Conservation (phyloP, 345 rosid species). For the Boechera retrofracta region DNA sequence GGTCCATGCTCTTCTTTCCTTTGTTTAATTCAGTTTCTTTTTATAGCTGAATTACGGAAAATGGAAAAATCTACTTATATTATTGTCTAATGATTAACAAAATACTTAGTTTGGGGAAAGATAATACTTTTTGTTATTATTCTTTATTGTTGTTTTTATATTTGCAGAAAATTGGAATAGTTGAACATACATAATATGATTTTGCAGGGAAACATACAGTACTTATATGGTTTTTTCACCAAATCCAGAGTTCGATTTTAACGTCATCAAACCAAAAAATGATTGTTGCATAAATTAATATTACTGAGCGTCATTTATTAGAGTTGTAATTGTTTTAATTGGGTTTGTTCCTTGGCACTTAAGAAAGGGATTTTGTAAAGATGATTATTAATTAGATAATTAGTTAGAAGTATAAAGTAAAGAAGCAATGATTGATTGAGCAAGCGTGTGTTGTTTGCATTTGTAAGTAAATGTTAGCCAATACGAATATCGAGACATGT, state of each 20-base stretch:
- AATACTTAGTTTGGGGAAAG: neutral
- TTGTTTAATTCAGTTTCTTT: slow-evolving; percentile 4
- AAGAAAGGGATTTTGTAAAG: slow-evolving; percentile 18
- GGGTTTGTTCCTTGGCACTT: neutral
- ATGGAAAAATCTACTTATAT: neutral
- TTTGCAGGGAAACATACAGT: neutral
- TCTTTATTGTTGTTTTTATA: neutral
- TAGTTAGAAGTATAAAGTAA: slow-evolving; percentile 6
- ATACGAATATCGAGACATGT: slow-evolving; percentile 48
- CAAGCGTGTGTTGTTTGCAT: slow-evolving; percentile 29
- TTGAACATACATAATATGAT: neutral
- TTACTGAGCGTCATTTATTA: too few species aligned
- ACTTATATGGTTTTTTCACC: neutral
- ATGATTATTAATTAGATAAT: neutral
- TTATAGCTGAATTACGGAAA: neutral
- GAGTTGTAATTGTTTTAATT: neutral
- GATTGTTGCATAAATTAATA: neutral
- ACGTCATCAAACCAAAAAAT: too few species aligned
- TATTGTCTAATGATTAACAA: slow-evolving; percentile 19
- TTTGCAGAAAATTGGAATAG: neutral
- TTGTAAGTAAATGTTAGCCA: slow-evolving; percentile 33
- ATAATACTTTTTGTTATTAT: too few species aligned
- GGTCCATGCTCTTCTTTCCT: slow-evolving; percentile 8
- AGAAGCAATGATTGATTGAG: slow-evolving; percentile 30
- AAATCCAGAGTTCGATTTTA: neutral